A percentile compares a stretch with the other conserved stretches of the same genome.
Evolutionary conservation across 1,284 basidiomycete genomes (phyloP).

Genomic region (Tetrapyrgos nigripes): DNA sequence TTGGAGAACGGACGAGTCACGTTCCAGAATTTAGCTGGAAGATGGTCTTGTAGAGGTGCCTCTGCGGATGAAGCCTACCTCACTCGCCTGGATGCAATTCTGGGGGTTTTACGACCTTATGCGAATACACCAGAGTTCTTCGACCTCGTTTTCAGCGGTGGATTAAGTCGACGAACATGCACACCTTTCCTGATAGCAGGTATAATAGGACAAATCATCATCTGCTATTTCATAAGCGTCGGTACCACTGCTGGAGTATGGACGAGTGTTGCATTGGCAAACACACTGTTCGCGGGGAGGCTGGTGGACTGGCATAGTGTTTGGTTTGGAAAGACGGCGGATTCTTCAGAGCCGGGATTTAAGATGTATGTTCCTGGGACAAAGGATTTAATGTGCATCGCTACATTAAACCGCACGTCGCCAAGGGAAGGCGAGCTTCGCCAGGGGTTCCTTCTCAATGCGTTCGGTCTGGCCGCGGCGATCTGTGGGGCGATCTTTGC

Average conservation of each 20-base stretch:
- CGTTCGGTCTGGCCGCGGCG: slow-evolving; percentile 26
- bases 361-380: slow-evolving; percentile 30
- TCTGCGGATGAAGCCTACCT: slow-evolving; percentile 27
- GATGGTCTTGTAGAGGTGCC: slow-evolving; percentile 17
- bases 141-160: slow-evolving; percentile 21
- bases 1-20: slow-evolving; percentile 29
- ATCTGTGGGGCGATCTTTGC: slow-evolving; percentile 29
- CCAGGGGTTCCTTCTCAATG: slow-evolving; percentile 29
- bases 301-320: slow-evolving; percentile 29
- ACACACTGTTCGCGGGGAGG: slow-evolving; percentile 25
- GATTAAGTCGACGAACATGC: slow-evolving; percentile 19
- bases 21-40: slow-evolving; percentile 30
- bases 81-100: slow-evolving; percentile 21
- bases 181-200: slow-evolving; percentile 30
- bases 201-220: too few species aligned
- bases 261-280: slow-evolving; percentile 30
- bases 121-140: slow-evolving; percentile 17
- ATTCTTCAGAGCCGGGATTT: slow-evolving; percentile 27
- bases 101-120: slow-evolving; percentile 21
- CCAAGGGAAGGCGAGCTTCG: slow-evolving; percentile 25
- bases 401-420: slow-evolving; percentile 28
- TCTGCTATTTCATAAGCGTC: slow-evolving; percentile 32
- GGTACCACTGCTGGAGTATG: slow-evolving; percentile 33
- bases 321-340: slow-evolving; percentile 22
- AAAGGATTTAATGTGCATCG: slow-evolving; percentile 28